A percentile compares a stretch with the other conserved stretches of the same genome.
Conservation (phyloP, 768 basidiomycete species). For the Tricholoma flavovirens region DNA sequence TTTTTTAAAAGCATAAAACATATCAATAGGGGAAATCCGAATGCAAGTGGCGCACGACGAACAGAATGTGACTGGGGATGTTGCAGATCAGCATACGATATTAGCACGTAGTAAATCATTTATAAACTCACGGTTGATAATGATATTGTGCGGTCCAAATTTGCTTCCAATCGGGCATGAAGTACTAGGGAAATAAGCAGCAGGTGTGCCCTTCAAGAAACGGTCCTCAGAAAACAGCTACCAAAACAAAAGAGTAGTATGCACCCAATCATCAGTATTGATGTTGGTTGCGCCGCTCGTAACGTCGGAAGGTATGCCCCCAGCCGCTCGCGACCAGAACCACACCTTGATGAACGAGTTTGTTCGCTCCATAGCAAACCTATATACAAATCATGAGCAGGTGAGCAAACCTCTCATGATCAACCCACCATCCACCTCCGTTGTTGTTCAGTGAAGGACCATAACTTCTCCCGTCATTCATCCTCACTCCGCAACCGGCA, state of each 20-base stretch:
- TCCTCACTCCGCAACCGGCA: constrained; percentile 50
- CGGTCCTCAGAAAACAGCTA: background rate
- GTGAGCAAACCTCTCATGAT: background rate
- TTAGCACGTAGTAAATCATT: background rate
- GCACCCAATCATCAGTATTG: constrained; percentile 50
- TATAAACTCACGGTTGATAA: constrained; percentile 47
- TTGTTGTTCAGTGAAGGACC: constrained; percentile 52
- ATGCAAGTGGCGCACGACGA: too few species aligned
- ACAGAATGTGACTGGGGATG: constrained; percentile 43
- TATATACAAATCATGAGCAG: constrained; percentile 23
- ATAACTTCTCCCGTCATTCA: constrained; percentile 40
- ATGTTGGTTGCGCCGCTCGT: constrained; percentile 33
- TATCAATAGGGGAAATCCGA: background rate
- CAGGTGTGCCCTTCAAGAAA: constrained; percentile 44
- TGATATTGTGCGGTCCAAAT: constrained; percentile 54
- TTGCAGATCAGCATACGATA: background rate
- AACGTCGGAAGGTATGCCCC: constrained; percentile 42
- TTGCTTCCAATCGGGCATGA: constrained; percentile 51
- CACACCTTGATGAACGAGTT: constrained; percentile 54
- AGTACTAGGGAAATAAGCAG: constrained; percentile 54
- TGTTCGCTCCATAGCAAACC: constrained; percentile 63
- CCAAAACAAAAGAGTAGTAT: constrained; percentile 1
- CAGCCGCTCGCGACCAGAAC: constrained; percentile 57
- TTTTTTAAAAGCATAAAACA: background rate
- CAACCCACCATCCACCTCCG: constrained; percentile 56